A percentile compares a stretch with the other conserved stretches of the same genome.
These are phyloP conservation scores for Alternaria burnsii DNA, from an alignment of 2,329 filamentous ascomycete genomes.

Conservation along the genomic window DNA sequence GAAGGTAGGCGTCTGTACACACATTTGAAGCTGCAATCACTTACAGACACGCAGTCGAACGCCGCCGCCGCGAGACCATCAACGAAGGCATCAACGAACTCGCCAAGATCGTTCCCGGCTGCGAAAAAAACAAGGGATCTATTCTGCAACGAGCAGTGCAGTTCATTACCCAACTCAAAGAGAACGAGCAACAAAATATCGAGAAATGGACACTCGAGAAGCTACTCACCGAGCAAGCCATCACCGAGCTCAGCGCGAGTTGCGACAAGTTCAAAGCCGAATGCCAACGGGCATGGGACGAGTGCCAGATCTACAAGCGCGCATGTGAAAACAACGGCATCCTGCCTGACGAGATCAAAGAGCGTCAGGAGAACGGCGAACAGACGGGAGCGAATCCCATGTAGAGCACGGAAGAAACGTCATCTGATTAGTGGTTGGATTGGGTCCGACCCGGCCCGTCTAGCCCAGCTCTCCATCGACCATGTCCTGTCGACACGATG, in stretches of 20 bases:
- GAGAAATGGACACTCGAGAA: conserved; percentile 95
- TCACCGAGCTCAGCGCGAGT: conserved; percentile 83
- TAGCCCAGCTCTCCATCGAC: not conserved
- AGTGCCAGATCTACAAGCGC: conserved; percentile 79
- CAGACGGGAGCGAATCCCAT: conserved; percentile 46
- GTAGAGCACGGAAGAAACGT: not conserved
- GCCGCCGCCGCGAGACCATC: conserved; percentile 94
- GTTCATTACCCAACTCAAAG: conserved; percentile 93
- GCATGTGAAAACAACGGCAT: conserved; percentile 53
- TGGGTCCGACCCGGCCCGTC: not conserved
- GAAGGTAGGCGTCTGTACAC: conserved; percentile 71
- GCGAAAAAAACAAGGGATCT: conserved; percentile 98
- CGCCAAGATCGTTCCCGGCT: conserved; percentile 95
- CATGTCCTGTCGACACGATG: conserved; percentile 8
- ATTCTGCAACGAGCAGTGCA: conserved; percentile 92
- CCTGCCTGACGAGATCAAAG: conserved; percentile 52
- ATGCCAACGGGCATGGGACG: conserved; percentile 78
- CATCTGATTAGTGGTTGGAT: not conserved
- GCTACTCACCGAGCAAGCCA: conserved; percentile 86
- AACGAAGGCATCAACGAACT: conserved; percentile 99
- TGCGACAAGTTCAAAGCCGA: conserved; percentile 88
- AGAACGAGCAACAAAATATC: conserved; percentile 92
- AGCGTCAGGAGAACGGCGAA: conserved; percentile 50
- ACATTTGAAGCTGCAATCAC: not conserved
- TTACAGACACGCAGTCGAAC: conserved; percentile 73